Percentiles rank a stretch among this genome's conserved stretches.
These are phyloP conservation scores for Leccinum disarticulatum DNA, from an alignment of 768 basidiomycete species.

Conservation along the genomic window DNA sequence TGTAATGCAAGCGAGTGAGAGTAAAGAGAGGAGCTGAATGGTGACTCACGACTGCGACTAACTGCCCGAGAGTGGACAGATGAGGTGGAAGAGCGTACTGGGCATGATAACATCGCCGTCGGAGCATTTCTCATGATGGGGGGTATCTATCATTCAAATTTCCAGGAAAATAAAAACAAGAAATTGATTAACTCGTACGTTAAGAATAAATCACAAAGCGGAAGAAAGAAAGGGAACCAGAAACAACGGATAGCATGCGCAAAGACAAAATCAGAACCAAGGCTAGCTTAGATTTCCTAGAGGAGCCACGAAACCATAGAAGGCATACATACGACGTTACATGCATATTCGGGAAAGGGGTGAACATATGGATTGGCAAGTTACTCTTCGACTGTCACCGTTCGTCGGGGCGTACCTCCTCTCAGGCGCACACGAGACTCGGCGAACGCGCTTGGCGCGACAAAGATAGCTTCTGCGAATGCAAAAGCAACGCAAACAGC, in stretches of 20 bases:
- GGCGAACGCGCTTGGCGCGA: conserved; percentile 42
- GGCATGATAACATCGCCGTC: no score
- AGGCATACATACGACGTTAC: conserved; percentile 4
- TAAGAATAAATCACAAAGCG: conserved; percentile 21
- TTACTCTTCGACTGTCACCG: conserved; percentile 24
- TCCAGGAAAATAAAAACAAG: background rate
- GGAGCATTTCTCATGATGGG: no score
- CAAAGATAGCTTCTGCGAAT: conserved; percentile 62
- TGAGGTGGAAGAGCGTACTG: no score
- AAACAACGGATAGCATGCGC: conserved; percentile 21
- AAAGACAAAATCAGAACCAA: conserved; percentile 14
- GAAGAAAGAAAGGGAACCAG: conserved; percentile 3
- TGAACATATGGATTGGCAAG: background rate
- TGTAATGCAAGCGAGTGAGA: no score
- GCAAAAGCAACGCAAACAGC: conserved; percentile 60
- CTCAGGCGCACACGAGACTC: conserved; percentile 28
- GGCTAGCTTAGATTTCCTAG: conserved; percentile 5
- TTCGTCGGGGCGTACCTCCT: conserved; percentile 24
- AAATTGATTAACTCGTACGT: conserved; percentile 11
- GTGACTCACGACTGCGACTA: no score
- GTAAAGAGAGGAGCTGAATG: no score
- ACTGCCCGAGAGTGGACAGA: no score
- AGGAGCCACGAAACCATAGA: background rate
- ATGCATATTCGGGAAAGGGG: background rate
- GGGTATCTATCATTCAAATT: background rate